A percentile compares a stretch with the other conserved stretches of the same genome.
Conservation (phyloP, 805 yeast genomes). For the Candida argentea region DNA sequence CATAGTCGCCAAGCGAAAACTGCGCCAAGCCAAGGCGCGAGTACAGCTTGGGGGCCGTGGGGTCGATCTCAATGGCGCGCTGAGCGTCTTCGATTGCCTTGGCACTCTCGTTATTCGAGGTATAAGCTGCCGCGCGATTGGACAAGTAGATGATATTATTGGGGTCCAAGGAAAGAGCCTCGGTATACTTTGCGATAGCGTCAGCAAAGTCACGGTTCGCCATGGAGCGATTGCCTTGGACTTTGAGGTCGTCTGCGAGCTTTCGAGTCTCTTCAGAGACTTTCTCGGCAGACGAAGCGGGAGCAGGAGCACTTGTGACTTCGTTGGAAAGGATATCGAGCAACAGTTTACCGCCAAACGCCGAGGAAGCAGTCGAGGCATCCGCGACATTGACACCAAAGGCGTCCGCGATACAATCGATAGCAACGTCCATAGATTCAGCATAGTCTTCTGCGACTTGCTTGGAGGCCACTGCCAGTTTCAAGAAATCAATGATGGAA, state of each 20-base stretch:
- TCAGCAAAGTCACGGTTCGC: constrained; percentile 57
- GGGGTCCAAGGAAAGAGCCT: constrained; percentile 63
- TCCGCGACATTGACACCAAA: constrained; percentile 54
- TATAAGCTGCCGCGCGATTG: constrained; percentile 94
- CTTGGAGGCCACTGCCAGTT: constrained; percentile 46
- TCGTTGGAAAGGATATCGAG: constrained; percentile 28
- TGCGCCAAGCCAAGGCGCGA: constrained; percentile 91
- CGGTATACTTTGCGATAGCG: constrained; percentile 72
- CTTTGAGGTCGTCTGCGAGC: constrained; percentile 75
- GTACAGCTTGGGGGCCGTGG: constrained; percentile 83
- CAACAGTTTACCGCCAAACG: constrained; percentile 40
- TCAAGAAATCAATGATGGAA: constrained; percentile 65
- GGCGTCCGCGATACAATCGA: constrained; percentile 85
- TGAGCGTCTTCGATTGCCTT: constrained; percentile 79
- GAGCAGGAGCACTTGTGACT: constrained; percentile 4
- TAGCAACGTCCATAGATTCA: constrained; percentile 89
- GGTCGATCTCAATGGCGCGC: constrained; percentile 67
- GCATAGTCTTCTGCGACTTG: constrained; percentile 66
- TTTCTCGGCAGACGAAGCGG: constrained; percentile 14
- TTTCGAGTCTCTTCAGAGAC: constrained; percentile 47
- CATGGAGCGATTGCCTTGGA: constrained; percentile 86
- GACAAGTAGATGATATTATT: constrained; percentile 77
- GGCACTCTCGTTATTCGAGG: constrained; percentile 64
- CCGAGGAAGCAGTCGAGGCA: constrained; percentile 18
- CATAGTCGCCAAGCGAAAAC: constrained; percentile 88